A percentile compares a stretch with the other conserved stretches of the same genome.
These are phyloP conservation scores for Leishmania aethiopica DNA, from an alignment of 208 protist genomes.

Conservation along the genomic window DNA sequence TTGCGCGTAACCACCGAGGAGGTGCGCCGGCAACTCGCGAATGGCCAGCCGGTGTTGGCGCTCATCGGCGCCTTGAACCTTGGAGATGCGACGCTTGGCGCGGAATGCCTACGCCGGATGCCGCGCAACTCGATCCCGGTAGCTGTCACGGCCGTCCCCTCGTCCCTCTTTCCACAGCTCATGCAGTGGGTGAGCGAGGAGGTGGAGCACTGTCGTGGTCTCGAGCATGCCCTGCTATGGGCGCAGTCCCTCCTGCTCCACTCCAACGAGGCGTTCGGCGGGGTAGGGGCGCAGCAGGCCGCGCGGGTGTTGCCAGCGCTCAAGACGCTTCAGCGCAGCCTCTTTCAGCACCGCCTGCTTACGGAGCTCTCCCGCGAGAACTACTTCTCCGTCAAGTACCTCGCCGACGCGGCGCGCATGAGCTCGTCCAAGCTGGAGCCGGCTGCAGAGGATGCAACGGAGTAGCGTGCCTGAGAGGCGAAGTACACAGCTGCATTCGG, in stretches of 20 bases:
- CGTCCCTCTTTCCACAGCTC: conserved; percentile 64
- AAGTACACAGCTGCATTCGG: neutral
- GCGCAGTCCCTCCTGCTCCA: conserved; percentile 85
- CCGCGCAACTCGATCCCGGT: conserved; percentile 83
- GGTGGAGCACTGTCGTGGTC: conserved; percentile 59
- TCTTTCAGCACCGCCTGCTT: conserved; percentile 70
- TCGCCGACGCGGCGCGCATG: conserved; percentile 76
- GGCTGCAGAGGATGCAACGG: conserved; percentile 23
- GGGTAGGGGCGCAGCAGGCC: conserved; percentile 47
- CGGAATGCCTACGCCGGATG: conserved; percentile 80
- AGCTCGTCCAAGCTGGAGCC: conserved; percentile 47
- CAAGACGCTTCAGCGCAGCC: conserved; percentile 64
- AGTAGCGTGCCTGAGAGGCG: neutral
- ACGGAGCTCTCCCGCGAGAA: conserved; percentile 81
- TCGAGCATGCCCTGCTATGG: conserved; percentile 84
- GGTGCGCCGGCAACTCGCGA: conserved; percentile 57
- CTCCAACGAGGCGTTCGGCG: conserved; percentile 68
- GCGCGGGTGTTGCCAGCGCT: conserved; percentile 57
- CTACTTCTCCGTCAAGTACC: conserved; percentile 88
- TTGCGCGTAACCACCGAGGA: conserved; percentile 61
- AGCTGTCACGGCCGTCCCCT: conserved; percentile 72
- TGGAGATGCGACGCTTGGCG: conserved; percentile 69
- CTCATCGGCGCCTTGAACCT: conserved; percentile 84
- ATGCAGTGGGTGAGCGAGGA: conserved; percentile 85
- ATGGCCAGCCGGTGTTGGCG: conserved; percentile 65